A percentile compares a stretch with the other conserved stretches of the same genome.
These are phyloP conservation scores for Myxozyma udenii DNA, from an alignment of 805 yeast genomes.

Conservation along the genomic window DNA sequence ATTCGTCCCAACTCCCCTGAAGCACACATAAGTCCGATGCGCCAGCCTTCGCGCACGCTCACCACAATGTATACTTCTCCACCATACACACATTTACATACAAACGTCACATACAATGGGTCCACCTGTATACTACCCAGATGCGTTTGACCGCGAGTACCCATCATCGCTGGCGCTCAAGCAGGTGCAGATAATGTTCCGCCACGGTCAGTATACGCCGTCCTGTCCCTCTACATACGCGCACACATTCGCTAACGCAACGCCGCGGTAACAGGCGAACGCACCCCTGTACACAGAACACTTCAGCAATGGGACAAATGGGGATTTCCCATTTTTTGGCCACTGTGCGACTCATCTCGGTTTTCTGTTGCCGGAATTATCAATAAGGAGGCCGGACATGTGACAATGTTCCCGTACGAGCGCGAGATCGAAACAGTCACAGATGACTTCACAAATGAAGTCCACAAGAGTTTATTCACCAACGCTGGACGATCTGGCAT, in stretches of 20 bases:
- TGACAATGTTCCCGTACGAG: constrained; percentile 20
- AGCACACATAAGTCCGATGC: too few species aligned
- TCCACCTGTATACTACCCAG: constrained; percentile 17
- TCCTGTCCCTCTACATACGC: neutral
- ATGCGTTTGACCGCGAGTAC: constrained; percentile 12
- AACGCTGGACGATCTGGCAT: constrained; percentile 19
- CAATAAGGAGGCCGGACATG: constrained; percentile 10
- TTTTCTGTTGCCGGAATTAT: constrained; percentile 22
- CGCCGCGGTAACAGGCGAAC: constrained; percentile 23
- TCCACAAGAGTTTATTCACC: constrained; percentile 3
- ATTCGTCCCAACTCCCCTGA: too few species aligned
- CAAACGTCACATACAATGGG: too few species aligned
- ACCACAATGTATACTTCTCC: too few species aligned
- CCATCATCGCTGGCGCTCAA: constrained; percentile 12
- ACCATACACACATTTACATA: too few species aligned
- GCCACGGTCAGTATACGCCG: constrained; percentile 20
- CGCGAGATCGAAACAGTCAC: constrained; percentile 27
- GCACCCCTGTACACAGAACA: constrained; percentile 25
- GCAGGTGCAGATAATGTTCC: constrained; percentile 25
- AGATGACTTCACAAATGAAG: neutral
- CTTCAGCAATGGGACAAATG: constrained; percentile 26
- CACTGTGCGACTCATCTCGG: constrained; percentile 23
- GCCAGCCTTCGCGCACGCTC: too few species aligned
- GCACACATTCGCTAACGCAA: neutral
- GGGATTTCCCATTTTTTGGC: constrained; percentile 30